Evolutionary conservation across 768 basidiomycete genomes (phyloP), one percentile per base, ranked within the genome.

Genomic region (Lentinula guzmanii): DNA sequence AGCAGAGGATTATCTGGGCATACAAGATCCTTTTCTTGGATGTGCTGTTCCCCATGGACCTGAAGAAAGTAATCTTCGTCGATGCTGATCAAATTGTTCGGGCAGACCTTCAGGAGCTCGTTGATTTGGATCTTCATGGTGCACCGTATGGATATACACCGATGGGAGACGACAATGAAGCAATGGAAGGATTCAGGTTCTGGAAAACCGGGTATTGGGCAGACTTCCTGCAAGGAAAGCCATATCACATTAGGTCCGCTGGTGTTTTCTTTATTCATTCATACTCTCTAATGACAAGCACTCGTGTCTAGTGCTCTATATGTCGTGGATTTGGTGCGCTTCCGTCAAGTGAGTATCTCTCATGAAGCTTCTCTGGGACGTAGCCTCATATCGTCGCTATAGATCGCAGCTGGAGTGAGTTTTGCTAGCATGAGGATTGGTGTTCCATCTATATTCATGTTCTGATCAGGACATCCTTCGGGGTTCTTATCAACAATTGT

Each of bases 1-100:
- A 99, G 73, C 97, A 99, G 72, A 84, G 97, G 9, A 89, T 96
- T 60, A 99, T 99, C 66, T 98, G 97, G 97, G 96, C 93, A 0
- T 99, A 98, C 81, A 98, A 99, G 76, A 99, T 99, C 64, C 86
- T 99, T 46, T 99, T 99, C 83, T 85, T 99, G 15, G 97, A 99
- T 67, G 95, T 98, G 15, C 83, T 98, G 6, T 99, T 99, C 84
- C 97, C 97, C 1, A 95, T 98, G 89, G 93, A 96, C 74, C 84
- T 99, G 61, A 95, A 98, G 77, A 97, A 97, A 71, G 96, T 99
- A 64, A 95, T 99, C 66, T 98, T 99, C 70, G 96, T 99, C 54
- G 97, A 98, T 69, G 96, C 96, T 0, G 94, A 96, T 71, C 93
- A 95, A 75, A 98, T 99, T 62, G 95, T 99, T 7, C 87, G 97